Evolutionary conservation across 768 basidiomycete genomes (phyloP), one percentile per base, ranked within the genome.

Genomic region (Auriscalpium vulgare): DNA sequence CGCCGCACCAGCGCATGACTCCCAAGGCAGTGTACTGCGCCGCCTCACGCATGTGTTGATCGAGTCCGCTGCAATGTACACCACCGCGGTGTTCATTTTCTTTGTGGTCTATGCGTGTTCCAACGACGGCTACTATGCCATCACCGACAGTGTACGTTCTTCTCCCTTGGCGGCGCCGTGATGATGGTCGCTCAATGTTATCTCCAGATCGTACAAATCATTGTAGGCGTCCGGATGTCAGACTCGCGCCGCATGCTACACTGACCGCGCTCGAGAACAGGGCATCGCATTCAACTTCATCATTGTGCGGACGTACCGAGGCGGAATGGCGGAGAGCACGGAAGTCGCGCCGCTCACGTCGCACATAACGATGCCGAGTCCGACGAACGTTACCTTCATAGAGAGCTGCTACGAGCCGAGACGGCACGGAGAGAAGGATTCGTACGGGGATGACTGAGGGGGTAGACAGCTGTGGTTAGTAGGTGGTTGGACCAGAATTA

Each of bases 51-150:
- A 61, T 13, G 65, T 64, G 48, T 63, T 70, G 54, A 58, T 70
- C 43, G 69, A 70, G 56, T 69, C 68, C 6, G 69, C 66, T 8
- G 36, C 66, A n/a, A 53, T 70, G 34, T 69, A 69, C 56, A 67
- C 64, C 8, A 45, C 57, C 10, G 56, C 56, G 14, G 58, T 59
- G 6, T 37, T 69, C 47, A 53, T 62, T 10, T 59, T 63, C 10
- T 65, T 67, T 54, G 48, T 63, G 11, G 56, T 61, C 16, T 59
- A 62, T 40, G 50, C 64, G 17, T 57, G 59, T 2, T 51, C 59
- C 16, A 68, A 63, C 53, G 65, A 65, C 54, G 65, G 60, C 13
- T 50, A 63, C n/a, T 69, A 67, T 47, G 59, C 57, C 16, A 59
- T 62, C 21, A 59, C 62, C 8, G 66, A 63, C 46, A 54, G 58